Conservation (phyloP, 305 asterid species). For the Plantago lanceolata region DNA sequence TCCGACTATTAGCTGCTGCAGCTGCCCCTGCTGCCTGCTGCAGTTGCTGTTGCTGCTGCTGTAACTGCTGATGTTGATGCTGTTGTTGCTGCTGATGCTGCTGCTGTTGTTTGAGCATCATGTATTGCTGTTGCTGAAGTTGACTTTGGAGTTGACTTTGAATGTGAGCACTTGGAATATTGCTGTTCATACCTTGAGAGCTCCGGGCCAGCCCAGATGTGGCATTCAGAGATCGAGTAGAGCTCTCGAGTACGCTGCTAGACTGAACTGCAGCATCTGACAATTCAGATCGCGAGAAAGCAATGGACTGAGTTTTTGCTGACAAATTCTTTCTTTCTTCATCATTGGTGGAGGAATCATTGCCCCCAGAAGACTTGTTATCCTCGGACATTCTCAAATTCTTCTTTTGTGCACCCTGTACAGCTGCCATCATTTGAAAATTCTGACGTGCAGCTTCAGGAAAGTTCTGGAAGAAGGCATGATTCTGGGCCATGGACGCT, state of each 20-base stretch:
- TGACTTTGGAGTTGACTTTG: constrained; percentile 48
- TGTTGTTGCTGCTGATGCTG: constrained; percentile 9
- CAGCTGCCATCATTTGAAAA: constrained; percentile 51
- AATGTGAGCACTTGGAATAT: constrained; percentile 40
- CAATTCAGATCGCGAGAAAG: constrained; percentile 59
- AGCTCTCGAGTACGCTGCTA: constrained; percentile 30
- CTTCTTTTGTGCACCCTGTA: constrained; percentile 46
- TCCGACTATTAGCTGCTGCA: constrained; percentile 30
- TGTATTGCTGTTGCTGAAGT: constrained; percentile 38
- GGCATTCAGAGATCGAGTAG: constrained; percentile 15
- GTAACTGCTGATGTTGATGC: constrained; percentile 32
- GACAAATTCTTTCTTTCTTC: constrained; percentile 51
- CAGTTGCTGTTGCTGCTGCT: constrained; percentile 52
- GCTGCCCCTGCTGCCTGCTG: constrained; percentile 32
- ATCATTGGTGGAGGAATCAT: constrained; percentile 46
- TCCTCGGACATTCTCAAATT: constrained; percentile 53
- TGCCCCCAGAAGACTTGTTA: constrained; percentile 45
- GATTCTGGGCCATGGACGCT: constrained; percentile 64
- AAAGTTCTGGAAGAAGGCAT: constrained; percentile 58
- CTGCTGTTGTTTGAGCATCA: constrained; percentile 31
- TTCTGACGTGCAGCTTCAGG: constrained; percentile 62
- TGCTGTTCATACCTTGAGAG: constrained; percentile 45
- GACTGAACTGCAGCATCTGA: constrained; percentile 29
- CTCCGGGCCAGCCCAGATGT: constrained; percentile 35
- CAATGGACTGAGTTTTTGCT: constrained; percentile 60